Percentiles rank a stretch among this genome's conserved stretches.
Evolutionary conservation across 345 rosid species (phyloP).

Genomic region (Pistacia vera): DNA sequence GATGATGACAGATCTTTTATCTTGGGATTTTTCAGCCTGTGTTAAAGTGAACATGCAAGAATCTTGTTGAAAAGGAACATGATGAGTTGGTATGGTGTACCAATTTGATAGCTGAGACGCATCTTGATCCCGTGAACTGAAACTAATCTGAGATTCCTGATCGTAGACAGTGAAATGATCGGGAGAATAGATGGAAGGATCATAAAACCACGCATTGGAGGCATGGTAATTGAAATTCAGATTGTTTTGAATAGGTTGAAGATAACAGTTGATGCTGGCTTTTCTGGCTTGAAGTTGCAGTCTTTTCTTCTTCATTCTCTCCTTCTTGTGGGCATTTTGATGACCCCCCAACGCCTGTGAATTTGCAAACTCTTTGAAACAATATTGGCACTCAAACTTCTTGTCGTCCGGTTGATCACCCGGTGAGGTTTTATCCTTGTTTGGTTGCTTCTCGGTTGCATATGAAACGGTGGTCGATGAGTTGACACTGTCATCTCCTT

Average conservation of each 20-base stretch:
- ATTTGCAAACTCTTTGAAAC: conserved; percentile 84
- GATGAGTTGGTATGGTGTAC: conserved; percentile 25
- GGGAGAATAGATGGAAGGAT: conserved; percentile 33
- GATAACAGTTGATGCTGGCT: conserved; percentile 67
- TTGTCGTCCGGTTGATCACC: conserved; percentile 28
- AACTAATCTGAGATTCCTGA: conserved; percentile 70
- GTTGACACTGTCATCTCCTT: conserved; percentile 69
- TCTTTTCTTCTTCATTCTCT: conserved; percentile 88
- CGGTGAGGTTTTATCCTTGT: conserved; percentile 19
- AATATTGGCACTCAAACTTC: conserved; percentile 89
- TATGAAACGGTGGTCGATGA: conserved; percentile 53
- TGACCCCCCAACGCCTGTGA: conserved; percentile 99
- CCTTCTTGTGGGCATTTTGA: conserved; percentile 98
- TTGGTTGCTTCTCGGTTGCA: conserved; percentile 17
- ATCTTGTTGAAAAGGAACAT: conserved; percentile 36
- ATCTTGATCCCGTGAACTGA: conserved; percentile 40
- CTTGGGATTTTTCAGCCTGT: conserved; percentile 34
- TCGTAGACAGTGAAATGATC: conserved; percentile 37
- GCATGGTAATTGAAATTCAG: conserved; percentile 24
- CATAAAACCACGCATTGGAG: conserved; percentile 46
- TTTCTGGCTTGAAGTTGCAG: conserved; percentile 88
- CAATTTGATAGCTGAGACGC: conserved; percentile 21
- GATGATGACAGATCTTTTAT: conserved; percentile 34
- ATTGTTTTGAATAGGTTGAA: conserved; percentile 54
- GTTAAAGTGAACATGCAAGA: conserved; percentile 37